phyloP scores from a whole-genome alignment of 2,329 filamentous ascomycete genomes.

The Lachnum nothofagi region DNA sequence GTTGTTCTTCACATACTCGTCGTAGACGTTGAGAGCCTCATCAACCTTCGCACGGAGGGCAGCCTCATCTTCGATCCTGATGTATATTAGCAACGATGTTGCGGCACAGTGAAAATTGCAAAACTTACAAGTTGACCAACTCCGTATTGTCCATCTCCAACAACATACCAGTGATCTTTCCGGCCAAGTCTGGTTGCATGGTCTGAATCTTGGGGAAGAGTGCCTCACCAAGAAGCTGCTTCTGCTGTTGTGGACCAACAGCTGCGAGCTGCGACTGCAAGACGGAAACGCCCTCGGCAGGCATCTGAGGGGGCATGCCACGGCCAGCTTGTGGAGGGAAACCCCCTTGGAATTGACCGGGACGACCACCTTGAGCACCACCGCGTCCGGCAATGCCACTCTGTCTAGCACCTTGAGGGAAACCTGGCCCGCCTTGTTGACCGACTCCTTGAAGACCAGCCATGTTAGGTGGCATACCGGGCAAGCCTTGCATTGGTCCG shows the following conservation, averaged over 20 bases:
- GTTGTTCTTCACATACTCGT: slow-evolving; percentile 85
- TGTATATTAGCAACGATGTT: slow-evolving; percentile 27
- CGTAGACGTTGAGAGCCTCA: slow-evolving; percentile 93
- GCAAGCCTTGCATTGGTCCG: slow-evolving; percentile 59
- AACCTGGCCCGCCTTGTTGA: slow-evolving; percentile 50
- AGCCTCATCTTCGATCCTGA: slow-evolving; percentile 79
- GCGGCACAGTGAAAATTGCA: background rate
- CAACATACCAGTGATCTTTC: slow-evolving; percentile 99
- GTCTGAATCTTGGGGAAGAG: slow-evolving; percentile 98
- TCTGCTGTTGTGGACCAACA: slow-evolving; percentile 70
- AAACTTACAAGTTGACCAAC: slow-evolving; percentile 87
- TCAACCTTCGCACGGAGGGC: slow-evolving; percentile 94
- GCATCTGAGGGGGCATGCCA: slow-evolving; percentile 33
- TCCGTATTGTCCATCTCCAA: slow-evolving; percentile 98
- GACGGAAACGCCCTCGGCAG: slow-evolving; percentile 31
- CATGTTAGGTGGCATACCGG: slow-evolving; percentile 70
- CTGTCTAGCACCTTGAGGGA: slow-evolving; percentile 48
- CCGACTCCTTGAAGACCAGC: slow-evolving; percentile 47
- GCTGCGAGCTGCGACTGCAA: slow-evolving; percentile 55
- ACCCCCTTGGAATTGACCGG: slow-evolving; percentile 32
- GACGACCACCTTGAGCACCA: slow-evolving; percentile 34
- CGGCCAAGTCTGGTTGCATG: slow-evolving; percentile 90
- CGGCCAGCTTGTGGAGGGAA: slow-evolving; percentile 35
- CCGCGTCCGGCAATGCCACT: slow-evolving; percentile 35
- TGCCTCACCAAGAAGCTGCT: slow-evolving; percentile 96